Percentiles rank a stretch among this genome's conserved stretches.
Conservation (phyloP, 495 filamentous ascomycete species). For the Neurospora sp. region DNA sequence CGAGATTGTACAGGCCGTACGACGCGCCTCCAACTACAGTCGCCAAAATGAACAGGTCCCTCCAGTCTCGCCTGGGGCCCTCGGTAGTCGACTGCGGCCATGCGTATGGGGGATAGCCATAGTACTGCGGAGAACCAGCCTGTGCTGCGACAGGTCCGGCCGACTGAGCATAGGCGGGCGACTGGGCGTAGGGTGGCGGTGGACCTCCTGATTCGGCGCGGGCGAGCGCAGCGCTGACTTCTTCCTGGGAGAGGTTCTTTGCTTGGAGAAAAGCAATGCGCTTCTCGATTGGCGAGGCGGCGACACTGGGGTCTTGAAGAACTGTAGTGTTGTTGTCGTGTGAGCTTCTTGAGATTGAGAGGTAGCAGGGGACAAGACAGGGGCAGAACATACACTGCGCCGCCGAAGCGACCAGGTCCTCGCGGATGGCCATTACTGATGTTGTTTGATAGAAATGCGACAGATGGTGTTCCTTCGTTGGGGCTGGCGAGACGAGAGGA, state of each 20-base stretch:
- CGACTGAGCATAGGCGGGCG: constrained; percentile 15
- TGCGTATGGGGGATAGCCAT: constrained; percentile 57
- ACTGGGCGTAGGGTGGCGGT: constrained; percentile 35
- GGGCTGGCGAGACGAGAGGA: not conserved
- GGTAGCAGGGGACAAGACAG: constrained; percentile 5
- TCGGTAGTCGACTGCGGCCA: constrained; percentile 53
- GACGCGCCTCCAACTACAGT: constrained; percentile 78
- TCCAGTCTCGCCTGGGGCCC: constrained; percentile 80
- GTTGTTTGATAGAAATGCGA: not conserved
- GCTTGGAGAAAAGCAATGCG: constrained; percentile 86
- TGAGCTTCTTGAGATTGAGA: not conserved
- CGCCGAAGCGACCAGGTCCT: constrained; percentile 78
- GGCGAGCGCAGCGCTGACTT: constrained; percentile 76
- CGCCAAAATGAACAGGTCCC: constrained; percentile 97
- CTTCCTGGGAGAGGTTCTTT: constrained; percentile 94
- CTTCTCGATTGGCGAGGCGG: constrained; percentile 85
- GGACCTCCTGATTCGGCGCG: constrained; percentile 51
- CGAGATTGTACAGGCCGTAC: constrained; percentile 77
- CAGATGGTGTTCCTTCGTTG: not conserved
- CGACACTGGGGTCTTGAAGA: constrained; percentile 84
- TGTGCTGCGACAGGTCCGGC: constrained; percentile 32
- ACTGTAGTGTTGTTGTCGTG: constrained; percentile 43
- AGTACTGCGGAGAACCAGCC: constrained; percentile 46
- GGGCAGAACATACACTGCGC: constrained; percentile 38
- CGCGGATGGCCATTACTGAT: constrained; percentile 60